A percentile compares a stretch with the other conserved stretches of the same genome.
Evolutionary conservation across 129 eudicot species (phyloP).

Genomic region (Chrysanthemum seticuspe): DNA sequence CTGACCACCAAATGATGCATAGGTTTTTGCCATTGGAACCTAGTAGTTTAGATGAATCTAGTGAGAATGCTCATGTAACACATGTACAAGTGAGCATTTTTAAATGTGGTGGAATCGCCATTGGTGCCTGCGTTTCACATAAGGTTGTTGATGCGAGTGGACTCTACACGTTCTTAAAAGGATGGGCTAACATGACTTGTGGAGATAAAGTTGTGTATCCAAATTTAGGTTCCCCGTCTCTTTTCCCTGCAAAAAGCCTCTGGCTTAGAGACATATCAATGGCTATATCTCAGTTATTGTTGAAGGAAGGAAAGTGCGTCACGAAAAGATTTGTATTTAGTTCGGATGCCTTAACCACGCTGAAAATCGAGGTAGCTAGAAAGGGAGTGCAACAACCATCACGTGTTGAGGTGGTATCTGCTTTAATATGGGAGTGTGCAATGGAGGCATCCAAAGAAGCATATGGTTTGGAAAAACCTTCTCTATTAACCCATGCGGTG

Average conservation of each 20-base stretch:
- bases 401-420: conserved; percentile 20
- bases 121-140: conserved; percentile 22
- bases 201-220: conserved; percentile 26
- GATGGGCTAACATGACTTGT: conserved; percentile 37
- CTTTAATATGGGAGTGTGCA: conserved; percentile 30
- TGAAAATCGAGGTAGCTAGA: neutral
- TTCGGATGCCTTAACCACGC: neutral
- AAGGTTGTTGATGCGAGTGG: conserved; percentile 51
- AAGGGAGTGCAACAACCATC: conserved; percentile 12
- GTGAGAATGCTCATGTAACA: conserved; percentile 7
- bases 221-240: too few relatives aligned
- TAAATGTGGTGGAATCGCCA: conserved; percentile 30
- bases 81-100: conserved; percentile 27
- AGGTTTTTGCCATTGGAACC: conserved; percentile 16
- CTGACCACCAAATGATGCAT: neutral
- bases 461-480: neutral
- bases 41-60: neutral
- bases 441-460: conserved; percentile 14
- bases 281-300: too few relatives aligned
- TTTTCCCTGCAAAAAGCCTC: too few relatives aligned
- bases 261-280: too few relatives aligned
- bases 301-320: too few relatives aligned
- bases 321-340: conserved; percentile 7
- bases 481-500: neutral
- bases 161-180: conserved; percentile 37